Evolutionary conservation across 2,329 filamentous ascomycete genomes (phyloP), one percentile per base, ranked within the genome.

Genomic region (Chrysosporium keratinophilum): DNA sequence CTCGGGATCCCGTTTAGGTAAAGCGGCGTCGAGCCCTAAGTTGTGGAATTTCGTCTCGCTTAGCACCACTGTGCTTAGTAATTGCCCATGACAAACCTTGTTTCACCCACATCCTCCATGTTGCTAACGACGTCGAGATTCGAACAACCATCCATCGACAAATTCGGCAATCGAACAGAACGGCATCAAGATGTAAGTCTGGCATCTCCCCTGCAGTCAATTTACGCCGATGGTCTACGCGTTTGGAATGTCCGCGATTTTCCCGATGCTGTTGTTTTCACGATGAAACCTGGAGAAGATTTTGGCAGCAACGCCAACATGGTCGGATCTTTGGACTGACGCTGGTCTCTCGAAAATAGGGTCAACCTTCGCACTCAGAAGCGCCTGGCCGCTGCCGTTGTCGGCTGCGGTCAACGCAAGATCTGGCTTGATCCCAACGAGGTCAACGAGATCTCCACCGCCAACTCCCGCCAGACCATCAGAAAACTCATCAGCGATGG

Each of bases 341-440:
- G 33, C 55, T 12, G 11, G 23, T 57, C 43, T 44, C 19, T 39
- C 15, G 1, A 9, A 59, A 67, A 67, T 75, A 98, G 93, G 93
- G 90, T 95, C 87, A 97, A 97, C 77, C 87, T 98, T 78, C 86
- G 85, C 78, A 97, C 93, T 77, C 94, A 98, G 85, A 98, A 98
- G 87, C 91, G 94, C 81, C 90, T 98, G 73, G 93, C 93, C 76
- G 88, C 93, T 74, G 87, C 91, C 78, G 93, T 98, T 77, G 88
- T 95, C 76, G 89, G 89, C 83, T 95, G 88, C 81, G 93, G 93
- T 76, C 85, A 98, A 87, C 88, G 91, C 85, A 98, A 98, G 88
- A 95, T 98, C 80, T 98, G 93, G 93, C 90, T 98, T 75, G 93
- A 98, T 79, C 93, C 93, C 77, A 97, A 94, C 77, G 93, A 98